Conservation (phyloP, 768 basidiomycete species). For the Sarcodon aspratus region DNA sequence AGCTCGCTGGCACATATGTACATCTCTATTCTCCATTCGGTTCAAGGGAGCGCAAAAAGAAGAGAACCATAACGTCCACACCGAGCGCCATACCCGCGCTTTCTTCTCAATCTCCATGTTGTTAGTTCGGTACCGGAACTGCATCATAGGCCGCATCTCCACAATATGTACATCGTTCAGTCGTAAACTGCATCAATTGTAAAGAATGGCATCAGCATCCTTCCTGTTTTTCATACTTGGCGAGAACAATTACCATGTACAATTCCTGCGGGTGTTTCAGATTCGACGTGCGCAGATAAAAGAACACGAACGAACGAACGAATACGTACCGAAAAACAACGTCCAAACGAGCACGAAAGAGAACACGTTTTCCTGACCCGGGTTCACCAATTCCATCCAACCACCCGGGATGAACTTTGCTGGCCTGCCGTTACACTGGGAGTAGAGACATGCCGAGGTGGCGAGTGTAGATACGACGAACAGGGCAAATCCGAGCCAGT, state of each 20-base stretch:
- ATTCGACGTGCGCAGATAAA: conserved; percentile 2
- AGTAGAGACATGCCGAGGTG: conserved; percentile 52
- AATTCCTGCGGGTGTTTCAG: conserved; percentile 20
- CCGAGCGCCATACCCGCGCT: too few species aligned
- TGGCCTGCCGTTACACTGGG: conserved; percentile 66
- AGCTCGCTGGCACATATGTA: too few species aligned
- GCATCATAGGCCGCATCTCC: too few species aligned
- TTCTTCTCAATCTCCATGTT: too few species aligned
- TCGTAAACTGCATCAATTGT: too few species aligned
- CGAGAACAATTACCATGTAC: conserved; percentile 30
- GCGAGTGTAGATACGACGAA: conserved; percentile 60
- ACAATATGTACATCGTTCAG: too few species aligned
- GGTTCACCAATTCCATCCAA: conserved; percentile 57
- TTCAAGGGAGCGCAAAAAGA: too few species aligned
- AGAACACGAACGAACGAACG: neutral
- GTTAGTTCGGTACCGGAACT: too few species aligned
- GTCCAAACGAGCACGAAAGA: conserved; percentile 94
- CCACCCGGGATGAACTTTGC: conserved; percentile 54
- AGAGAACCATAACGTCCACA: too few species aligned
- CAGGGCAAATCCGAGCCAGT: conserved; percentile 71
- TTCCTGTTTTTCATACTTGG: neutral
- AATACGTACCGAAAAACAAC: conserved; percentile 70
- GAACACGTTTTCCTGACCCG: conserved; percentile 85
- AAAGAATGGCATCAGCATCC: too few species aligned
- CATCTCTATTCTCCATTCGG: too few species aligned